Percentiles rank a stretch among this genome's conserved stretches.
These are phyloP conservation scores for Boletus edulis DNA, from an alignment of 768 basidiomycete species.

Conservation along the genomic window DNA sequence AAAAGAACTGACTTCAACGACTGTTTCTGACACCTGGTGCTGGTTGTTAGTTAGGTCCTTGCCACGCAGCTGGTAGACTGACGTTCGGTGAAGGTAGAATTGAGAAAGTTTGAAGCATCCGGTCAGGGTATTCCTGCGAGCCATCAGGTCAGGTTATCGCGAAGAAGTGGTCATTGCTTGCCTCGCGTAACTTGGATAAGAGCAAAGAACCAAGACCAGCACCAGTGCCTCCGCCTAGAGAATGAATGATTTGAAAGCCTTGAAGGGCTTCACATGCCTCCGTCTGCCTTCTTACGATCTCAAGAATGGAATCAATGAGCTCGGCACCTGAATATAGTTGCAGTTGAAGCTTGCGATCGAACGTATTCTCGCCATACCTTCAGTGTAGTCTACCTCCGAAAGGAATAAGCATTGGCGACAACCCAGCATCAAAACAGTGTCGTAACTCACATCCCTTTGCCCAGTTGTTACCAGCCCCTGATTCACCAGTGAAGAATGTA, in stretches of 20 bases:
- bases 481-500: conserved; percentile 66
- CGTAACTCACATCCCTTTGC: conserved; percentile 81
- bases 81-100: conserved; percentile 58
- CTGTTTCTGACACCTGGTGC: conserved; percentile 43
- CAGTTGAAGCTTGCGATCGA: background rate
- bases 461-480: conserved; percentile 89
- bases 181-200: conserved; percentile 80
- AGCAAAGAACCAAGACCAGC: conserved; percentile 82
- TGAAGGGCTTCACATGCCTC: conserved; percentile 85
- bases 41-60: conserved; percentile 10
- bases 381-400: conserved; percentile 69
- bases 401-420: conserved; percentile 16
- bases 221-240: conserved; percentile 90
- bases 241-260: conserved; percentile 88
- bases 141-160: background rate
- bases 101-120: conserved; percentile 52
- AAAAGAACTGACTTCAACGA: conserved; percentile 45
- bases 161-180: conserved; percentile 25
- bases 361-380: conserved; percentile 49
- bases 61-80: conserved; percentile 7
- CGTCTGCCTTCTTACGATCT: conserved; percentile 74
- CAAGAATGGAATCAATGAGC: conserved; percentile 82
- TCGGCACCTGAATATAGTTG: conserved; percentile 65
- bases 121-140: conserved; percentile 54
- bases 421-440: conserved; percentile 12